Percentiles rank a stretch among this genome's conserved stretches.
phyloP scores from a whole-genome alignment of 2,329 filamentous ascomycete genomes.

The Pseudopyricularia javanii region DNA sequence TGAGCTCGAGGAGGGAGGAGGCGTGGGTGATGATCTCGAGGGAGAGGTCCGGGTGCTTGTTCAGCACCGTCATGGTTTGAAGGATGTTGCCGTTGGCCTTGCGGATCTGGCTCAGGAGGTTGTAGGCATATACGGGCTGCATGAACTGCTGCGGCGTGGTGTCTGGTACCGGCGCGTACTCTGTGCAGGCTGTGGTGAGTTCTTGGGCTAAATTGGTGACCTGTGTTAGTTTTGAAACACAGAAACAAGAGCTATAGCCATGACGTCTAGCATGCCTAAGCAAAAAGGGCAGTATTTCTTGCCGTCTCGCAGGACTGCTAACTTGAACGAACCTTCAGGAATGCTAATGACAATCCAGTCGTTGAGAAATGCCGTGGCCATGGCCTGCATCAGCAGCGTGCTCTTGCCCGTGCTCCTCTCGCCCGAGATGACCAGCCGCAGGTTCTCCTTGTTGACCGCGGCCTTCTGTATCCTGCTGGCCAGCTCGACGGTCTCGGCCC shows the following conservation, averaged over 20 bases:
- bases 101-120: constrained; percentile 59
- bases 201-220: constrained; percentile 51
- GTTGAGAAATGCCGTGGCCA: constrained; percentile 69
- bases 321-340: constrained; percentile 57
- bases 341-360: constrained; percentile 83
- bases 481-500: constrained; percentile 65
- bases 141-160: constrained; percentile 51
- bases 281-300: too few relatives aligned
- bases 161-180: constrained; percentile 60
- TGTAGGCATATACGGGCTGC: constrained; percentile 67
- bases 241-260: not conserved
- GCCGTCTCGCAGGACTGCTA: too few relatives aligned
- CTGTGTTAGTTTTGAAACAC: not conserved
- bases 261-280: too few relatives aligned
- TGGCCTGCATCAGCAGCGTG: constrained; percentile 69
- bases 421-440: constrained; percentile 60
- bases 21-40: constrained; percentile 35
- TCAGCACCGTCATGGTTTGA: constrained; percentile 27
- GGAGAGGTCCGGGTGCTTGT: constrained; percentile 33
- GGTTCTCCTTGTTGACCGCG: constrained; percentile 37
- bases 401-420: constrained; percentile 74
- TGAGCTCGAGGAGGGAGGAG: constrained; percentile 55
- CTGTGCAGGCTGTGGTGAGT: constrained; percentile 65
- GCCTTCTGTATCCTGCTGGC: constrained; percentile 49
- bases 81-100: constrained; percentile 57